A percentile compares a stretch with the other conserved stretches of the same genome.
Conservation (phyloP, 148 eudicot genomes). For the Chenopodium berlandieri region DNA sequence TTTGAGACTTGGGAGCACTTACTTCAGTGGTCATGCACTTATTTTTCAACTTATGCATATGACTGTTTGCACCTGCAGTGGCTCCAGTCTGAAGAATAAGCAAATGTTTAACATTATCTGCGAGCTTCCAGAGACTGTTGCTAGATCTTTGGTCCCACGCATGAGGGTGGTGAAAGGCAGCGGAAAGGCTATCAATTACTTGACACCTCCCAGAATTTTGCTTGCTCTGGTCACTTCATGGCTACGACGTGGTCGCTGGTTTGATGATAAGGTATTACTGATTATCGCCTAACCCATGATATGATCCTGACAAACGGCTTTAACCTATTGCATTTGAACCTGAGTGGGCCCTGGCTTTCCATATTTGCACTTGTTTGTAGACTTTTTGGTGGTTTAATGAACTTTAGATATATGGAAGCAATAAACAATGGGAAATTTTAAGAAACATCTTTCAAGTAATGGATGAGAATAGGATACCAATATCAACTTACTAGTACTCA, state of each 20-base stretch:
- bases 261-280: slow-evolving; percentile 78
- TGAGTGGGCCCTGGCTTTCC: not conserved
- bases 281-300: not conserved
- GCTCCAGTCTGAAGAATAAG: slow-evolving; percentile 83
- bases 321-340: not conserved
- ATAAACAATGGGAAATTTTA: not conserved
- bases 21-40: not conserved
- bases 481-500: not conserved
- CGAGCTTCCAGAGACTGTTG: slow-evolving; percentile 98
- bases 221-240: slow-evolving; percentile 95
- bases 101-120: slow-evolving; percentile 98
- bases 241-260: slow-evolving; percentile 95
- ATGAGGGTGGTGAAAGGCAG: slow-evolving; percentile 95
- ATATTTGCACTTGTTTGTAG: not conserved
- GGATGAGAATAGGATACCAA: not conserved
- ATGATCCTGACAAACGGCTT: not conserved
- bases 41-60: slow-evolving; percentile 3
- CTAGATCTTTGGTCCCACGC: slow-evolving; percentile 90
- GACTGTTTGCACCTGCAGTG: slow-evolving; percentile 51
- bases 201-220: slow-evolving; percentile 98
- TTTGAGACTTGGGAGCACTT: not conserved
- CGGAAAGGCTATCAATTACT: slow-evolving; percentile 91
- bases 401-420: not conserved
- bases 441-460: not conserved
- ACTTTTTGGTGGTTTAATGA: not conserved